Evolutionary conservation across 345 rosid species (phyloP).

Genomic region (Abelmoschus esculentus): DNA sequence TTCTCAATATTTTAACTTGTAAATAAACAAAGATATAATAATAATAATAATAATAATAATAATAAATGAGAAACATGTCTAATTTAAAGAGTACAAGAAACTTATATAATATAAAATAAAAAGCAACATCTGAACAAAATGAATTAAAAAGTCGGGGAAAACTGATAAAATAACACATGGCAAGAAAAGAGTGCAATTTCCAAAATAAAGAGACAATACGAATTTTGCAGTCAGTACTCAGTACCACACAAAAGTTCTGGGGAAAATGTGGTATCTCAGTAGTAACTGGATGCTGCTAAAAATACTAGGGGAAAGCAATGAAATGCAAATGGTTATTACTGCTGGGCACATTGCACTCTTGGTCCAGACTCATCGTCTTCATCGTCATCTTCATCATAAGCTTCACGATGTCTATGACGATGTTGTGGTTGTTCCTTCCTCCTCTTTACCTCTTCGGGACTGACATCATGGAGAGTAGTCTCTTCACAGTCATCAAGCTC

Average conservation of each 20-base stretch:
- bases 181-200: background rate
- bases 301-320: background rate
- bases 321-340: constrained; percentile 17
- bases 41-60: no score
- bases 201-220: background rate
- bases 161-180: no score
- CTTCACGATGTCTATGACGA: constrained; percentile 39
- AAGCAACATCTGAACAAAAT: no score
- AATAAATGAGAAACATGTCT: no score
- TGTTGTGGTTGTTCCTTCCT: constrained; percentile 43
- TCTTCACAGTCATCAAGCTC: constrained; percentile 70
- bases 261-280: background rate
- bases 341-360: constrained; percentile 75
- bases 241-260: background rate
- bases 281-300: no score
- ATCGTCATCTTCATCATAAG: constrained; percentile 52
- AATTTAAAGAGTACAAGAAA: no score
- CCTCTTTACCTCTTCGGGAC: constrained; percentile 51
- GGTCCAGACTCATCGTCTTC: constrained; percentile 29
- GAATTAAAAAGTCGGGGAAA: no score
- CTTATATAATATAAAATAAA: no score
- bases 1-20: no score
- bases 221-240: background rate
- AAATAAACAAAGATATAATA: no score
- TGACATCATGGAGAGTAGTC: constrained; percentile 59